Percentiles rank a stretch among this genome's conserved stretches.
These are phyloP conservation scores for Heterococcus sp. DNA, from an alignment of 108 stramenopile genomes.

Conservation along the genomic window DNA sequence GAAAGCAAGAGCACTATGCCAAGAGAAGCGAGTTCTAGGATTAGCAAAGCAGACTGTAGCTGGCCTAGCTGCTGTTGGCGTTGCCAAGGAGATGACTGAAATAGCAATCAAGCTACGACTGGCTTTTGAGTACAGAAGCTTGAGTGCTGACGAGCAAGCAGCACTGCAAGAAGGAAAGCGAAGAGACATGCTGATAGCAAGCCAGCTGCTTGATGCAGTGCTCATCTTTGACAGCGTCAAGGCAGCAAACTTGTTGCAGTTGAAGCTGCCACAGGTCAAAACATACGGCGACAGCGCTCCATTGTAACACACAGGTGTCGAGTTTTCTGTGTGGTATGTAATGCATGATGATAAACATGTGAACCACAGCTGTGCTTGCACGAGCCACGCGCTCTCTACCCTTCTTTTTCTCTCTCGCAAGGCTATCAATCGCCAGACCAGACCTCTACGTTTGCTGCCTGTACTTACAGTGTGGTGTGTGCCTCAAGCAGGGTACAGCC, in stretches of 20 bases:
- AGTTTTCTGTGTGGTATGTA: background rate
- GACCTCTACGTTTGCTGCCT: too few species aligned
- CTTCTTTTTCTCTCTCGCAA: too few species aligned
- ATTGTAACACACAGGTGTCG: background rate
- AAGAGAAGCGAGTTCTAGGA: background rate
- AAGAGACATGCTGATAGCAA: background rate
- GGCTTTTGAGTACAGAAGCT: background rate
- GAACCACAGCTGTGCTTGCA: too few species aligned
- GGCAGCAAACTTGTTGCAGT: background rate
- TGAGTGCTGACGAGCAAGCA: background rate
- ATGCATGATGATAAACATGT: background rate
- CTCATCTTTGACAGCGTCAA: background rate
- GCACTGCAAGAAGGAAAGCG: background rate
- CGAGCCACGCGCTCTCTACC: too few species aligned
- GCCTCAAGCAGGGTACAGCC: too few species aligned
- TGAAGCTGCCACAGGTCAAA: background rate
- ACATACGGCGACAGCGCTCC: background rate
- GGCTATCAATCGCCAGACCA: too few species aligned
- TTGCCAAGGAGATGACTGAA: background rate
- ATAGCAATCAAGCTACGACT: background rate
- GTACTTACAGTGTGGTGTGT: too few species aligned
- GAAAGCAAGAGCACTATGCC: background rate
- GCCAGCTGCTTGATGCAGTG: background rate
- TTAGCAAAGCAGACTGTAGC: background rate
- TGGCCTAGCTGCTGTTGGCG: background rate